These are phyloP conservation scores for Phragmites australis DNA, from an alignment of 176 grass and related monocot species.

Conservation along the genomic window DNA sequence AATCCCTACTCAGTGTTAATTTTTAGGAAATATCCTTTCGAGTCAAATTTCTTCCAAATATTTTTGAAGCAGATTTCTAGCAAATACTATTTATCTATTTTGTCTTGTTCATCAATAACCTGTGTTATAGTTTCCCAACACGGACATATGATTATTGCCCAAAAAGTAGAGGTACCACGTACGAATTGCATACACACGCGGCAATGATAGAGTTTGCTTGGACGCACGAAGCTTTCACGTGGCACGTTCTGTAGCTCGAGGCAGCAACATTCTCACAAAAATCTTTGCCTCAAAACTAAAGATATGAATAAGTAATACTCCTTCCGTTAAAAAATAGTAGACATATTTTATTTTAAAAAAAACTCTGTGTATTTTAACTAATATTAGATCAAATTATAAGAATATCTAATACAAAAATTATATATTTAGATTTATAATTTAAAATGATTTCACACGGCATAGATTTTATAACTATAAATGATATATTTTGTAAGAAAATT, in stretches of 20 bases:
- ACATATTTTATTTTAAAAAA: no score
- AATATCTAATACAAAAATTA: no score
- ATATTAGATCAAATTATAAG: no score
- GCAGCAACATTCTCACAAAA: constrained; percentile 6
- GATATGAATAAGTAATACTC: background rate
- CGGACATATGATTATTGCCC: background rate
- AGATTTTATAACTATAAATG: no score
- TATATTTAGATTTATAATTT: no score
- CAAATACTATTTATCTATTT: background rate
- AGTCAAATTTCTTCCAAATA: no score
- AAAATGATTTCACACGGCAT: no score
- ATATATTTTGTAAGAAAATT: no score
- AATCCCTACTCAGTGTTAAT: no score
- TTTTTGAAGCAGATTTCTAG: background rate
- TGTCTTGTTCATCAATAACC: background rate
- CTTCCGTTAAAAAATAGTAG: no score
- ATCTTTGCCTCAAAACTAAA: constrained; percentile 28
- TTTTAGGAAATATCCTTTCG: no score
- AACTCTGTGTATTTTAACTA: no score
- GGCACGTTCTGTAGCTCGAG: background rate
- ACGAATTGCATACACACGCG: constrained; percentile 12
- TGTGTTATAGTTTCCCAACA: background rate
- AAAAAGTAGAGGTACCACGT: background rate
- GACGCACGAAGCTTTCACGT: constrained; percentile 10
- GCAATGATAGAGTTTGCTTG: background rate